Evolutionary conservation across 768 basidiomycete genomes (phyloP).

Genomic region (Boletellus ananas): DNA sequence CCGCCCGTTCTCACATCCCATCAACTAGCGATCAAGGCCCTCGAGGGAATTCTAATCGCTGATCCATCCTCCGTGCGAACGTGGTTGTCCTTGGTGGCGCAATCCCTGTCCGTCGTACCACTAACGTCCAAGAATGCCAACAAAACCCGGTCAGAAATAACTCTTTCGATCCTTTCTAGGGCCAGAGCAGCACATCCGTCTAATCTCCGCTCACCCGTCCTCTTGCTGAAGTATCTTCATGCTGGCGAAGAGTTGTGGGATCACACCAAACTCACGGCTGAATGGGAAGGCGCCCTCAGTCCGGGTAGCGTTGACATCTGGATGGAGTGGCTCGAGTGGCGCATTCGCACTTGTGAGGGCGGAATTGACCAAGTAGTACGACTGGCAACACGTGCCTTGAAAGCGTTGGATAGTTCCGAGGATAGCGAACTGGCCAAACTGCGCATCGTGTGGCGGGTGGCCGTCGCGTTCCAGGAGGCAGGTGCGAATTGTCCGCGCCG

Average conservation of each 20-base stretch:
- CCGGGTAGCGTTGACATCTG: conserved; percentile 55
- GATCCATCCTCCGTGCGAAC: conserved; percentile 50
- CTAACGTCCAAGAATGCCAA: conserved; percentile 62
- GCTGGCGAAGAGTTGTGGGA: conserved; percentile 74
- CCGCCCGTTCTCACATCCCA: conserved; percentile 44
- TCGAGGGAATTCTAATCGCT: conserved; percentile 51
- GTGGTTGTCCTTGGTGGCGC: conserved; percentile 65
- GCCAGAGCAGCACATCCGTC: conserved; percentile 54
- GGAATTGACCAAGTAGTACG: conserved; percentile 53
- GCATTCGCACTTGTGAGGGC: conserved; percentile 44
- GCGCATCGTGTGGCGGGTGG: conserved; percentile 68
- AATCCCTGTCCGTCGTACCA: conserved; percentile 61
- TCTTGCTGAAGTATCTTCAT: conserved; percentile 63
- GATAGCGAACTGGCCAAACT: conserved; percentile 52
- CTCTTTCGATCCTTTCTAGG: conserved; percentile 61
- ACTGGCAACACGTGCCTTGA: conserved; percentile 47
- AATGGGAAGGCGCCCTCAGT: conserved; percentile 68
- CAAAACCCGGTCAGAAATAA: conserved; percentile 66
- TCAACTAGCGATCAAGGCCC: conserved; percentile 52
- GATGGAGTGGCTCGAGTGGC: conserved; percentile 82
- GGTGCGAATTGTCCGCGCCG: conserved; percentile 41
- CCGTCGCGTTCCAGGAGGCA: conserved; percentile 58
- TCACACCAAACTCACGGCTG: conserved; percentile 46
- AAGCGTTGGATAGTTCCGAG: conserved; percentile 37
- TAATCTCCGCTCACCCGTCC: conserved; percentile 45